Evolutionary conservation across 164 flowering plant species (phyloP).

Genomic region (Vitis cinerea): DNA sequence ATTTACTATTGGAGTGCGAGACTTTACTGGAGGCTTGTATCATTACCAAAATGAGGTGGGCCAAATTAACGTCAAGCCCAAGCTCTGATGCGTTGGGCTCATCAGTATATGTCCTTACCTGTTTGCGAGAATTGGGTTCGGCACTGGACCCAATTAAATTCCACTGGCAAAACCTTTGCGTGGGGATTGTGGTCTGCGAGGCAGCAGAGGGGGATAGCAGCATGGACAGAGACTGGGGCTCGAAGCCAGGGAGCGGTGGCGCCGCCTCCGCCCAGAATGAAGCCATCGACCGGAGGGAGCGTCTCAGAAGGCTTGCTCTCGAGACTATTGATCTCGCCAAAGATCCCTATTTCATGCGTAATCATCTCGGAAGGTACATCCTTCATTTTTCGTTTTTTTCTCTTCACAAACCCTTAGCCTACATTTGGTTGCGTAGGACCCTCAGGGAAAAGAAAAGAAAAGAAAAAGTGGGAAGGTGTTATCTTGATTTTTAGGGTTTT

Average conservation of each 20-base stretch:
- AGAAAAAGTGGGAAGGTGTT: too few relatives aligned
- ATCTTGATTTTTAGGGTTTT: too few relatives aligned
- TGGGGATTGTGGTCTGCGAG: neutral
- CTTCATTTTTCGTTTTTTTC: neutral
- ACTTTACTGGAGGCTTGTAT: too few relatives aligned
- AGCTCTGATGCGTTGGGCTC: too few relatives aligned
- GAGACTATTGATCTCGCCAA: conserved; percentile 98
- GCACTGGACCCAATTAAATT: too few relatives aligned
- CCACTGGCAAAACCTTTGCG: neutral
- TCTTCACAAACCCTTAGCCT: neutral
- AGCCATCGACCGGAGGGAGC: conserved; percentile 94
- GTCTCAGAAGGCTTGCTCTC: conserved; percentile 85
- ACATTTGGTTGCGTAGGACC: neutral
- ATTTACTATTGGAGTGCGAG: too few relatives aligned
- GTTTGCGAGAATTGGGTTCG: too few relatives aligned
- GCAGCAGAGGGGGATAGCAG: conserved; percentile 10
- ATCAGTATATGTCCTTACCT: too few relatives aligned
- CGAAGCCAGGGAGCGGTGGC: conserved; percentile 98
- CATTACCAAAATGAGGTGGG: too few relatives aligned
- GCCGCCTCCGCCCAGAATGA: conserved; percentile 96
- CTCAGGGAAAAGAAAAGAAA: too few relatives aligned
- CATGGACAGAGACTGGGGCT: conserved; percentile 98
- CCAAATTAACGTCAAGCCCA: too few relatives aligned
- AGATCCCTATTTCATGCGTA: conserved; percentile 98
- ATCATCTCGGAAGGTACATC: conserved; percentile 87